These are phyloP conservation scores for Fomitopsis serialis DNA, from an alignment of 768 basidiomycete genomes.

Conservation along the genomic window DNA sequence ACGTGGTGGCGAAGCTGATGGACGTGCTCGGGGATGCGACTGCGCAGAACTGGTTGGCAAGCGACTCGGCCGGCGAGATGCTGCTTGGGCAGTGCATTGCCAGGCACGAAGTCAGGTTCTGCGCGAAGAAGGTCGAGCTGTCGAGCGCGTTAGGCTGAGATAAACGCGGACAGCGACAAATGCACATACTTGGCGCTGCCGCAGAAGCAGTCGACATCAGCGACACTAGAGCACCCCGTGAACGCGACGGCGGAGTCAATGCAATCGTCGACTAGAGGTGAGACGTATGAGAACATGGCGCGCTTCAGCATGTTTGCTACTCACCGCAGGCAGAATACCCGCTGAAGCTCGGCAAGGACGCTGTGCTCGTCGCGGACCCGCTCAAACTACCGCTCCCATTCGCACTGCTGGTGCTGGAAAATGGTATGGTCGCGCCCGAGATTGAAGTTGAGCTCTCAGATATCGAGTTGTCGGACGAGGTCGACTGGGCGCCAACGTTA, in stretches of 20 bases:
- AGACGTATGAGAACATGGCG: not conserved
- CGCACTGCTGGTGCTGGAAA: not conserved
- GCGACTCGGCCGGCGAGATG: conserved; percentile 33
- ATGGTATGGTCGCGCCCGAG: not conserved
- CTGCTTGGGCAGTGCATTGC: conserved; percentile 30
- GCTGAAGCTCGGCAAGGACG: conserved; percentile 15
- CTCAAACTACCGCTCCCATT: not conserved
- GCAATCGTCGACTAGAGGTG: conserved; percentile 37
- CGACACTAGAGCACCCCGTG: conserved; percentile 39
- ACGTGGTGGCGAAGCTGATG: conserved; percentile 30
- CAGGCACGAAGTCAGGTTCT: conserved; percentile 33
- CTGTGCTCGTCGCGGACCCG: conserved; percentile 12
- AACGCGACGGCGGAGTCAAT: conserved; percentile 31
- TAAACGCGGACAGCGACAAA: not conserved
- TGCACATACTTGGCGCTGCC: conserved; percentile 25
- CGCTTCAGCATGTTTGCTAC: not conserved
- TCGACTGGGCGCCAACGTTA: too few species aligned
- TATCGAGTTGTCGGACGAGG: too few species aligned
- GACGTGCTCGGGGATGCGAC: conserved; percentile 30
- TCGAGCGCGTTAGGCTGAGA: not conserved
- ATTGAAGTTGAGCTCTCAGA: not conserved
- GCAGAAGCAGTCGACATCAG: conserved; percentile 48
- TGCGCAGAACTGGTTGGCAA: conserved; percentile 46
- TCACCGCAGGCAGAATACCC: conserved; percentile 16
- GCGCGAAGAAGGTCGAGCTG: conserved; percentile 29